phyloP scores from a whole-genome alignment of 805 yeast species.

The Ogataea corticis region DNA sequence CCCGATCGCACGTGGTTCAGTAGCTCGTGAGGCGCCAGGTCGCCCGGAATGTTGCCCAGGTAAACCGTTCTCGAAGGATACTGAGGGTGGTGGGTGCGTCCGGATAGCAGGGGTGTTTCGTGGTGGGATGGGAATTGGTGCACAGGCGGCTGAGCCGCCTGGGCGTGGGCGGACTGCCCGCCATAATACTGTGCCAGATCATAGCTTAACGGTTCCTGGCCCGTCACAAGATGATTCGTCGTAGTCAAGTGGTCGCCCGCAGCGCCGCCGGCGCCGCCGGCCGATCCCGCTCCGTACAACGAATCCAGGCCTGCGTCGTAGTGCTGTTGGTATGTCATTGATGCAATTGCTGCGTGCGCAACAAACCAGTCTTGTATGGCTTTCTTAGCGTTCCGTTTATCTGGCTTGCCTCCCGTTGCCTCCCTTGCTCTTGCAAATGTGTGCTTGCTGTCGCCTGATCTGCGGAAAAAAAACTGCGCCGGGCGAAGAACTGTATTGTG shows the following conservation, averaged over 20 bases:
- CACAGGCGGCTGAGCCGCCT: neutral
- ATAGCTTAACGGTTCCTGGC: neutral
- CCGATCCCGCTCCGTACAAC: conserved; percentile 4
- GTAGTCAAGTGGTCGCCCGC: conserved; percentile 1
- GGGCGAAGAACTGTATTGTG: no score
- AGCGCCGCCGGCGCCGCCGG: neutral
- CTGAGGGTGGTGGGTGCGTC: conserved; percentile 7
- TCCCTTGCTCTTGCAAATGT: no score
- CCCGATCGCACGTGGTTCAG: conserved; percentile 92
- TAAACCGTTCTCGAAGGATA: conserved; percentile 76
- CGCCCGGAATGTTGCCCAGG: conserved; percentile 84
- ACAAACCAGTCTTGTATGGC: no score
- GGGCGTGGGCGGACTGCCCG: no score
- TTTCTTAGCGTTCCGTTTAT: no score
- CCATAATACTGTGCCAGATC: neutral
- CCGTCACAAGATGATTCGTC: neutral
- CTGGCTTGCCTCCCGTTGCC: no score
- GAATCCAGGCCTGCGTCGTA: conserved; percentile 1
- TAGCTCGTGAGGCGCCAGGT: conserved; percentile 75
- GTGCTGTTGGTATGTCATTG: conserved; percentile 20
- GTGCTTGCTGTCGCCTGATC: no score
- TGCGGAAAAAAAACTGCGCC: no score
- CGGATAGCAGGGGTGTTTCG: conserved; percentile 1
- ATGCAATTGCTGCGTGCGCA: no score
- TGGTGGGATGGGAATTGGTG: neutral